Percentiles rank a stretch among this genome's conserved stretches.
These are phyloP conservation scores for Mariannaea sp. DNA, from an alignment of 2,329 filamentous ascomycete species.

Conservation along the genomic window DNA sequence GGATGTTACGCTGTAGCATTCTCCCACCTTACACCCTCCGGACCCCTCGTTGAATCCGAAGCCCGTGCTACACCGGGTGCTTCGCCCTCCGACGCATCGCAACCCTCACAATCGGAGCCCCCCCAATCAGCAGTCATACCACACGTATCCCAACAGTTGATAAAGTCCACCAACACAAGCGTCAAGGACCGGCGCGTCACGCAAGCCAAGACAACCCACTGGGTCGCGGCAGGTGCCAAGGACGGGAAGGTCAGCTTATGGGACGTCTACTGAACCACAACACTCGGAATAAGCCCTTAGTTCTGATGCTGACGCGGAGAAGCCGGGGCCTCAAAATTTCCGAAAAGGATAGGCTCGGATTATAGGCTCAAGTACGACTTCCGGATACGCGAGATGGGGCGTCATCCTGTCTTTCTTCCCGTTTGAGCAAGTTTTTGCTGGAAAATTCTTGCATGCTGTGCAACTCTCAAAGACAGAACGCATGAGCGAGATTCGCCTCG, in stretches of 20 bases:
- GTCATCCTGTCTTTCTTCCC: too few relatives aligned
- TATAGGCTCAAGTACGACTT: neutral
- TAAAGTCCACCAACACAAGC: conserved; percentile 24
- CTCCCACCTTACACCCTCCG: conserved; percentile 48
- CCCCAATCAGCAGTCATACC: neutral
- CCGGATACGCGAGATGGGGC: too few relatives aligned
- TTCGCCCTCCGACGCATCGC: neutral
- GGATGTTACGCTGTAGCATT: conserved; percentile 86
- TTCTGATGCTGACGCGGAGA: conserved; percentile 2
- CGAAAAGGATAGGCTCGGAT: neutral
- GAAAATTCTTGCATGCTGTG: neutral
- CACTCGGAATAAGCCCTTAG: neutral
- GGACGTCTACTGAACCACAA: conserved; percentile 75
- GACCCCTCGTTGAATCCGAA: conserved; percentile 27
- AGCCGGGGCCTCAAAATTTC: neutral
- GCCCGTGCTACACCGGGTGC: neutral
- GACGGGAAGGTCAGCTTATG: conserved; percentile 95
- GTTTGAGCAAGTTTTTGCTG: too few relatives aligned
- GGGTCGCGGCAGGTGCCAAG: conserved; percentile 89
- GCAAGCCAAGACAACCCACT: conserved; percentile 75
- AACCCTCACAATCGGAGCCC: neutral
- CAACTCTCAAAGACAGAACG: too few relatives aligned
- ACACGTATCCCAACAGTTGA: conserved; percentile 6
- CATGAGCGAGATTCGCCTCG: too few relatives aligned
- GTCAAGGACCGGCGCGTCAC: conserved; percentile 68